Conservation (phyloP, 805 yeast genomes). For the Tetrapisispora nanseiensis region DNA sequence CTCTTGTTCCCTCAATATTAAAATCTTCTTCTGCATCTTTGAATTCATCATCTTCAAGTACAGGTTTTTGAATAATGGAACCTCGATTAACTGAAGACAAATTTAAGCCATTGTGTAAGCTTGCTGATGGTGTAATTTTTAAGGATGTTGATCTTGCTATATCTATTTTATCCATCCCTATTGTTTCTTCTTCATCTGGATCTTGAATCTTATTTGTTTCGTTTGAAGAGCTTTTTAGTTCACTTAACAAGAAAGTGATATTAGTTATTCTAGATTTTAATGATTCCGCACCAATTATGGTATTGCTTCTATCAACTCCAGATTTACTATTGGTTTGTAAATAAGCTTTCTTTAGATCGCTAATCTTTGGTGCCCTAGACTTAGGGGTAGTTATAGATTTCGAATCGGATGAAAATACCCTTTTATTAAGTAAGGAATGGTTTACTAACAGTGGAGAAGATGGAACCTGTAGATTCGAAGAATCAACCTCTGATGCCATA, state of each 20-base stretch:
- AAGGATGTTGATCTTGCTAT: constrained; percentile 24
- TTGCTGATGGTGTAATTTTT: constrained; percentile 10
- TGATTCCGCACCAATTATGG: constrained; percentile 26
- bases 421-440: not conserved
- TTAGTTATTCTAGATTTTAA: constrained; percentile 30
- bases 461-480: not conserved
- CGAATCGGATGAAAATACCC: not conserved
- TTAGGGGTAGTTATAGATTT: constrained; percentile 3
- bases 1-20: constrained; percentile 19
- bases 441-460: not conserved
- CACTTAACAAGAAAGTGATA: constrained; percentile 28
- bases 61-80: not conserved
- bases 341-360: constrained; percentile 22
- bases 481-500: not conserved
- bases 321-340: constrained; percentile 4
- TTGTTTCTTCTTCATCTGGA: constrained; percentile 29
- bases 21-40: constrained; percentile 25
- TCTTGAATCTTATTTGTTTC: constrained; percentile 21
- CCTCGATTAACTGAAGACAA: constrained; percentile 1
- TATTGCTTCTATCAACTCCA: constrained; percentile 1
- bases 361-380: constrained; percentile 19
- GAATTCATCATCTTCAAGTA: constrained; percentile 18
- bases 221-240: constrained; percentile 18
- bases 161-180: constrained; percentile 25
- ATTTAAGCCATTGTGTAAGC: not conserved